Base-by-base conservation (phyloP, 441 rosid species). In the Eutrema salsugineum region DNA sequence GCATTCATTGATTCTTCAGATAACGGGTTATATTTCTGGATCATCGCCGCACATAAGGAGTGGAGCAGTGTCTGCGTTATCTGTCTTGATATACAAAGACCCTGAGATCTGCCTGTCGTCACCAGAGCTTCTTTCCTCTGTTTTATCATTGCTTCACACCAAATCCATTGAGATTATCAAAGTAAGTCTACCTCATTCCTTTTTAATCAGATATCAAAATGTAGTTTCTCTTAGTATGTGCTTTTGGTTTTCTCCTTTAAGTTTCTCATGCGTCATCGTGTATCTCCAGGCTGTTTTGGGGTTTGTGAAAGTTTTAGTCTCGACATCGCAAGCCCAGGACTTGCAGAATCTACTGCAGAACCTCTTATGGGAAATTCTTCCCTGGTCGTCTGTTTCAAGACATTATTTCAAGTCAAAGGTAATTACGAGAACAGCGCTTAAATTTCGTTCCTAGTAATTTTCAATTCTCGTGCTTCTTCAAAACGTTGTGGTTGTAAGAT, bases 1-100 rank as follows among this genome's bases (percentile, higher is more conserved):
- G 35, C 28, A 44, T 44, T 47, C 30, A 51, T 77, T 77, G 64
- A 44, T 38, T 66, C 17, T 83, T 66, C 96, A 94, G 99, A 85
- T 92, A 76, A 63, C 86, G 82, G 98, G 97, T 55, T 92, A 91
- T 83, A 91, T 91, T 38, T 88, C 94, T 58, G 93, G 98, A 63
- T 79, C 98, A 42, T 95, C 97, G 35, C 95, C 99, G 39, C 97
- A 91, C 42, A 89, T 92, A 75, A 92, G 82, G 75, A 92, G 99
- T 78, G 99, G 93, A 81, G 99, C 99, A 53, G 93, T 91, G 49
- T 88, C 97, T 79, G 97, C 96, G 32, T 79, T 92, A 74, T 92
- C 99, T 47, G 83, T 85, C 40, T 86, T 92, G 40, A 76, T 92
- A 56, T 76, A 91, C 76, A 81, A 82, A 32, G 93, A 88, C 78